A percentile compares a stretch with the other conserved stretches of the same genome.
Evolutionary conservation across 2,329 filamentous ascomycete species (phyloP).

Genomic region (Amauroascus niger): DNA sequence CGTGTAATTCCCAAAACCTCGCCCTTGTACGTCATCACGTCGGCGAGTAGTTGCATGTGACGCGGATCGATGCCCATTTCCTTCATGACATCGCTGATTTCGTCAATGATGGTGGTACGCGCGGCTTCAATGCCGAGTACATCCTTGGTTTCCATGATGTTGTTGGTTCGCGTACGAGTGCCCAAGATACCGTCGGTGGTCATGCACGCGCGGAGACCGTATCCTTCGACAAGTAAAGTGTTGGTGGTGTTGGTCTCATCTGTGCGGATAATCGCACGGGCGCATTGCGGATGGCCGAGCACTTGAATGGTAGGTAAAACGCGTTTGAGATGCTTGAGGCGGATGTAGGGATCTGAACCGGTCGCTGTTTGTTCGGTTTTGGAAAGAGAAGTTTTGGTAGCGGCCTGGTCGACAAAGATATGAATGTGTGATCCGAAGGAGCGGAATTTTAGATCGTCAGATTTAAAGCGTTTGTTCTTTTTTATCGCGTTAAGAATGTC

Average conservation of each 20-base stretch:
- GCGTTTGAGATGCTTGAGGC: constrained; percentile 77
- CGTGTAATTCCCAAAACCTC: constrained; percentile 94
- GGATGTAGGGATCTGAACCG: constrained; percentile 40
- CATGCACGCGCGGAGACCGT: constrained; percentile 82
- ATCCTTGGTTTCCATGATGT: constrained; percentile 76
- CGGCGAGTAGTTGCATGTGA: constrained; percentile 93
- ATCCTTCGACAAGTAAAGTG: constrained; percentile 82
- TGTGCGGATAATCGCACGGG: constrained; percentile 80
- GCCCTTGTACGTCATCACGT: constrained; percentile 98
- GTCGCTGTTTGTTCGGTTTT: constrained; percentile 37
- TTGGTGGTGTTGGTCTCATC: constrained; percentile 58
- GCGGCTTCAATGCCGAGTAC: constrained; percentile 94
- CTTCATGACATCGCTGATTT: constrained; percentile 83
- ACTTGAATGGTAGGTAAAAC: constrained; percentile 74
- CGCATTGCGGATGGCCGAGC: constrained; percentile 76
- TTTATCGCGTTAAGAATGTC: constrained; percentile 71
- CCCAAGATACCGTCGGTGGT: constrained; percentile 85
- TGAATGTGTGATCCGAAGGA: constrained; percentile 50
- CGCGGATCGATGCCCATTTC: constrained; percentile 94
- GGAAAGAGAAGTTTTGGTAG: constrained; percentile 28
- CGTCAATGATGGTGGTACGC: constrained; percentile 73
- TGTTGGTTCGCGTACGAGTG: constrained; percentile 65
- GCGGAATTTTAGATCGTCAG: constrained; percentile 54
- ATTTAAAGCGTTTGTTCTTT: constrained; percentile 66
- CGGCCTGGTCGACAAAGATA: constrained; percentile 52